Percentiles rank a stretch among this genome's conserved stretches.
These are phyloP conservation scores for Ulvella scutata DNA, from an alignment of 139 green algal genomes.

Conservation along the genomic window DNA sequence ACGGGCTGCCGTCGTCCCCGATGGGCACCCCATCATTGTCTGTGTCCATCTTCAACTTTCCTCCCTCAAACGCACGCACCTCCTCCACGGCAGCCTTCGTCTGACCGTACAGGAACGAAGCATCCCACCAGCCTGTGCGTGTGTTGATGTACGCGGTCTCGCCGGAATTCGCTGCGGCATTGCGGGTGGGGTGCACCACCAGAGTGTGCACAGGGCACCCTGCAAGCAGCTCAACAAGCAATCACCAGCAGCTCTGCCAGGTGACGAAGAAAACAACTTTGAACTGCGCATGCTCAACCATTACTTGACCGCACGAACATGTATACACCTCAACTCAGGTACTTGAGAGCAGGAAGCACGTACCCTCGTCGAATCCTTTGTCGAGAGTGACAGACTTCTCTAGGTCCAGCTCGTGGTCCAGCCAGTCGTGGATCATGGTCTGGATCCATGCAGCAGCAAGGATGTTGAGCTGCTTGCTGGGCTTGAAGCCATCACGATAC, in stretches of 20 bases:
- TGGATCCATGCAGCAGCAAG: slow-evolving; percentile 4
- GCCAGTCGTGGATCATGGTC: slow-evolving; percentile 4
- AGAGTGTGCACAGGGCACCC: background rate
- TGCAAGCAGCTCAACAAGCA: too few relatives aligned
- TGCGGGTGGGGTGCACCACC: background rate
- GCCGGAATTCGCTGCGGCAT: background rate
- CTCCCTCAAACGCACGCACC: background rate
- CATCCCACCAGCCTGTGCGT: background rate
- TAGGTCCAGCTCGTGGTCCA: background rate
- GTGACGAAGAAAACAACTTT: too few relatives aligned
- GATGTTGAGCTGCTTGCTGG: background rate
- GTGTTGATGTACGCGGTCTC: background rate
- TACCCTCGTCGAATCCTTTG: too few relatives aligned
- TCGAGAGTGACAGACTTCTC: background rate
- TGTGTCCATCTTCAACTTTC: background rate
- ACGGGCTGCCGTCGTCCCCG: background rate
- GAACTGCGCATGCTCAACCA: too few relatives aligned
- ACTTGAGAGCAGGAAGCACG: too few relatives aligned
- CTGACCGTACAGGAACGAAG: slow-evolving; percentile 1
- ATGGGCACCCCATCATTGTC: background rate
- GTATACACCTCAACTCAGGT: too few relatives aligned
- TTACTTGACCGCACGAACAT: too few relatives aligned
- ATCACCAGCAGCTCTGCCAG: too few relatives aligned
- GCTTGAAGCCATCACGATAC: background rate
- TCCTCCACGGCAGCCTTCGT: background rate